Evolutionary conservation across 2,329 filamentous ascomycete genomes (phyloP).

Genomic region (Claviceps sp.): DNA sequence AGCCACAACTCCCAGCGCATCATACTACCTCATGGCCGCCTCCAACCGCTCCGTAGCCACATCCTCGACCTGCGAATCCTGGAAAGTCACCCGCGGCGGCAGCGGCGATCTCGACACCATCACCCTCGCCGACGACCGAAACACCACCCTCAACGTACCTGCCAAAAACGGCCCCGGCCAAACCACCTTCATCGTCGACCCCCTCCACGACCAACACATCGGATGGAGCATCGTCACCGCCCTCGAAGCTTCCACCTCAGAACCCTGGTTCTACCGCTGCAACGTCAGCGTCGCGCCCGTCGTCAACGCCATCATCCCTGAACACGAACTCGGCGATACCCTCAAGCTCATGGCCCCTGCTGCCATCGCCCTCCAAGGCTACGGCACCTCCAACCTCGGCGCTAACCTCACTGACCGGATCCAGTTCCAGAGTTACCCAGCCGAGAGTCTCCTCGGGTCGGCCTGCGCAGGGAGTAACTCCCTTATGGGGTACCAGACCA

Average conservation of each 20-base stretch:
- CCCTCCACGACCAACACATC: slow-evolving; percentile 10
- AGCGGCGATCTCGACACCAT: slow-evolving; percentile 16
- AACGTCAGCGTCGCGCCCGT: slow-evolving; percentile 23
- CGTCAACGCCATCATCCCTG: slow-evolving; percentile 19
- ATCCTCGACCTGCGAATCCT: slow-evolving; percentile 16
- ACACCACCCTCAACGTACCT: slow-evolving; percentile 12
- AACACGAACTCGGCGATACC: slow-evolving; percentile 21
- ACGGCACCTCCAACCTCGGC: slow-evolving; percentile 14
- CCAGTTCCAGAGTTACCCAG: slow-evolving; percentile 28
- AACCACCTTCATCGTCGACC: slow-evolving; percentile 24
- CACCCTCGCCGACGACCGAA: slow-evolving; percentile 14
- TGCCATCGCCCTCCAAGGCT: slow-evolving; percentile 28
- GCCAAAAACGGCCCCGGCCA: slow-evolving; percentile 18
- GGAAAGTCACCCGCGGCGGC: slow-evolving; percentile 18
- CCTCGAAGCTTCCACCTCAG: slow-evolving; percentile 22
- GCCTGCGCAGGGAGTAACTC: slow-evolving; percentile 16
- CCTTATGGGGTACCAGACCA: slow-evolving; percentile 23
- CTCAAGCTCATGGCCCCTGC: slow-evolving; percentile 21
- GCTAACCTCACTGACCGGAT: slow-evolving; percentile 11
- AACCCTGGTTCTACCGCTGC: slow-evolving; percentile 29
- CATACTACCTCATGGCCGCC: slow-evolving; percentile 12
- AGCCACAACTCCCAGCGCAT: slow-evolving; percentile 6
- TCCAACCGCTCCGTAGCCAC: slow-evolving; percentile 21
- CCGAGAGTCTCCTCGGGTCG: slow-evolving; percentile 24
- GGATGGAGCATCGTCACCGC: slow-evolving; percentile 19